Evolutionary conservation across 2,329 filamentous ascomycete genomes (phyloP).

Genomic region (Xylariomycetidae sp.): DNA sequence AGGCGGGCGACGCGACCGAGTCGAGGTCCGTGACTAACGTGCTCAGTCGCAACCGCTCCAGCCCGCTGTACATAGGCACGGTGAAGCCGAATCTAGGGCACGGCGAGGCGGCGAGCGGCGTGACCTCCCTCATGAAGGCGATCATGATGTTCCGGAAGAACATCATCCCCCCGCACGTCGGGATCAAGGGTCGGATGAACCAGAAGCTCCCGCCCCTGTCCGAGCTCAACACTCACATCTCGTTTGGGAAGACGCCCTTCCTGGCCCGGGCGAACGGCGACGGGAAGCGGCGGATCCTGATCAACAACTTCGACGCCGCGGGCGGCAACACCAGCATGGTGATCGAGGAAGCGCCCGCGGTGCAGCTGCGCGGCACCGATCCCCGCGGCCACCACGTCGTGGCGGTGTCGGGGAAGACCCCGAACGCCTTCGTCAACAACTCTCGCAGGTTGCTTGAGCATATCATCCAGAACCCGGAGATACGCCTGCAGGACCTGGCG

Average conservation of each 20-base stretch:
- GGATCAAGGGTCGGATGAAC: conserved; percentile 12
- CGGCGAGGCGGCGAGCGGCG: conserved; percentile 10
- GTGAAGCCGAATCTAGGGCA: conserved; percentile 15
- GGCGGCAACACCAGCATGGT: conserved; percentile 16
- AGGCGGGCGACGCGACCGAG: conserved; percentile 63
- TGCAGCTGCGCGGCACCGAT: conserved; percentile 1
- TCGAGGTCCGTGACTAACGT: conserved; percentile 54
- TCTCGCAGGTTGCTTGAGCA: conserved; percentile 6
- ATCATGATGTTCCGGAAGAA: conserved; percentile 12
- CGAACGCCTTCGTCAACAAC: conserved; percentile 6
- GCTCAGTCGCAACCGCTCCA: conserved; percentile 30
- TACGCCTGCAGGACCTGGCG: conserved; percentile 9
- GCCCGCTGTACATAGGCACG: conserved; percentile 8
- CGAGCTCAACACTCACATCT: conserved; percentile 21
- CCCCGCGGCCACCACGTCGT: conserved; percentile 8
- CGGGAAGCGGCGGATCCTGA: conserved; percentile 20
- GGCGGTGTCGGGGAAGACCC: conserved; percentile 10
- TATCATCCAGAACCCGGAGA: conserved; percentile 4
- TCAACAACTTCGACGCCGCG: conserved; percentile 17
- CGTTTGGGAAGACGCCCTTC: conserved; percentile 24
- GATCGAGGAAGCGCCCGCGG: conserved; percentile 10
- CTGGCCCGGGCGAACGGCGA: conserved; percentile 26
- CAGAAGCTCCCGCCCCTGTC: conserved; percentile 5
- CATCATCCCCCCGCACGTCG: conserved; percentile 10
- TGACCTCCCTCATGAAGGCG: conserved; percentile 12